These are phyloP conservation scores for Russula earlei DNA, from an alignment of 768 basidiomycete genomes.

Conservation along the genomic window DNA sequence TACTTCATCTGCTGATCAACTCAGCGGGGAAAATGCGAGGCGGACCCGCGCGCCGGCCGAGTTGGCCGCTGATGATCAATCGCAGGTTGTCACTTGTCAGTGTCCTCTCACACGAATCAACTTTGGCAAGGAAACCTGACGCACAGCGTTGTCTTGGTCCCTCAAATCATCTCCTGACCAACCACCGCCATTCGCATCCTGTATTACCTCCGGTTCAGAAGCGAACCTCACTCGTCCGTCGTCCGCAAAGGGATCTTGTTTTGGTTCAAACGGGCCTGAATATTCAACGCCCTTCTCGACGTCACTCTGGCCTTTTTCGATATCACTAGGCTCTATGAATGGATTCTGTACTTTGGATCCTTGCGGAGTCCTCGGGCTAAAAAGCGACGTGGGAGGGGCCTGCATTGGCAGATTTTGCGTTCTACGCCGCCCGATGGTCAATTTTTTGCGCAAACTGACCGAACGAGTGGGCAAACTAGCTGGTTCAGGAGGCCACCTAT, in stretches of 20 bases:
- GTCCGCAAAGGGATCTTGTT: neutral
- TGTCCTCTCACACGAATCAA: neutral
- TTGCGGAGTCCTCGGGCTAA: neutral
- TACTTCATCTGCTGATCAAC: neutral
- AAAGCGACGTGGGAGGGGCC: neutral
- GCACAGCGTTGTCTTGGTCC: neutral
- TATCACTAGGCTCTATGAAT: neutral
- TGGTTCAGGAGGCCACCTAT: too few relatives aligned
- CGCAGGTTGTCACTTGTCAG: neutral
- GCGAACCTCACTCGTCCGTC: neutral
- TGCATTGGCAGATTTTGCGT: constrained; percentile 12
- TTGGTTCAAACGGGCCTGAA: neutral
- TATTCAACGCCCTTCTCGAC: neutral
- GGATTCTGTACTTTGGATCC: neutral
- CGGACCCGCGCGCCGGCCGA: neutral
- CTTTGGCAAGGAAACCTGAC: neutral
- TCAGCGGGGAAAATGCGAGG: neutral
- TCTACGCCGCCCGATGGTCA: neutral
- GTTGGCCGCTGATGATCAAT: constrained; percentile 3
- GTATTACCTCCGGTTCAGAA: neutral
- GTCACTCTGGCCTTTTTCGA: neutral
- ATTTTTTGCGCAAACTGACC: too few relatives aligned
- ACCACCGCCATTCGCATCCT: neutral
- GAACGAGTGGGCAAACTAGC: too few relatives aligned
- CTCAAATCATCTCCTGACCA: neutral